These are phyloP conservation scores for Phialophora tarda DNA, from an alignment of 2,329 filamentous ascomycete species.

Conservation along the genomic window DNA sequence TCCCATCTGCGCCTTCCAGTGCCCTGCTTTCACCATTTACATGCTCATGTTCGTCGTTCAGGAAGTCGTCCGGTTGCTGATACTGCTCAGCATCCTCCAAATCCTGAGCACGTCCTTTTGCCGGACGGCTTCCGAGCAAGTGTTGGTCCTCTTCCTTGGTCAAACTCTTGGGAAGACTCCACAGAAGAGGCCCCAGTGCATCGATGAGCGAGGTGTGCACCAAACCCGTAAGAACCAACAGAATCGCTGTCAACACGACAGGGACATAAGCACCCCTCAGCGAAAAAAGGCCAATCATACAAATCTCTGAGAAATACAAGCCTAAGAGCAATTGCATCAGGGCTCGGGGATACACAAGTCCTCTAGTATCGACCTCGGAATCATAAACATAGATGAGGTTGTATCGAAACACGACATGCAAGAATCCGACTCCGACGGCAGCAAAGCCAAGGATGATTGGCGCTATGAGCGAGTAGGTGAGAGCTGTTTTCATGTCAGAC, in stretches of 20 bases:
- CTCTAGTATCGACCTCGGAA: slow-evolving; percentile 80
- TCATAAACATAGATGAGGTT: slow-evolving; percentile 88
- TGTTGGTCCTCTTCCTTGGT: slow-evolving; percentile 30
- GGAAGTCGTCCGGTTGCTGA: slow-evolving; percentile 48
- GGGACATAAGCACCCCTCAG: slow-evolving; percentile 58
- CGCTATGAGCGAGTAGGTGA: slow-evolving; percentile 86
- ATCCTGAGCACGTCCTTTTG: slow-evolving; percentile 25
- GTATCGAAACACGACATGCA: slow-evolving; percentile 87
- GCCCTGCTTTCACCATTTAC: slow-evolving; percentile 14
- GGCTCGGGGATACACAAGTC: slow-evolving; percentile 83
- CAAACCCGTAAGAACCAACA: slow-evolving; percentile 74
- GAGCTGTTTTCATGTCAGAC: slow-evolving; percentile 57
- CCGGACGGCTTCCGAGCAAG: slow-evolving; percentile 5
- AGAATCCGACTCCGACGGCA: slow-evolving; percentile 74
- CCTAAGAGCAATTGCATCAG: slow-evolving; percentile 86
- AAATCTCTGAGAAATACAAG: slow-evolving; percentile 81
- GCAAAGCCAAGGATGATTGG: slow-evolving; percentile 84
- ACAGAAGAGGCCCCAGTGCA: slow-evolving; percentile 53
- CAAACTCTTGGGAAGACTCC: slow-evolving; percentile 70
- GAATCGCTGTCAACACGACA: slow-evolving; percentile 74
- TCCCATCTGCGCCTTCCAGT: slow-evolving; percentile 29
- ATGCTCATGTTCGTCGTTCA: slow-evolving; percentile 50
- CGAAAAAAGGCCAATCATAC: slow-evolving; percentile 82
- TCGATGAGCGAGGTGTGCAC: slow-evolving; percentile 67
- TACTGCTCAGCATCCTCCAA: slow-evolving; percentile 44